Percentiles rank a stretch among this genome's conserved stretches.
phyloP scores from a whole-genome alignment of 2,329 filamentous ascomycete species.

The Aspergillus brasiliensis region DNA sequence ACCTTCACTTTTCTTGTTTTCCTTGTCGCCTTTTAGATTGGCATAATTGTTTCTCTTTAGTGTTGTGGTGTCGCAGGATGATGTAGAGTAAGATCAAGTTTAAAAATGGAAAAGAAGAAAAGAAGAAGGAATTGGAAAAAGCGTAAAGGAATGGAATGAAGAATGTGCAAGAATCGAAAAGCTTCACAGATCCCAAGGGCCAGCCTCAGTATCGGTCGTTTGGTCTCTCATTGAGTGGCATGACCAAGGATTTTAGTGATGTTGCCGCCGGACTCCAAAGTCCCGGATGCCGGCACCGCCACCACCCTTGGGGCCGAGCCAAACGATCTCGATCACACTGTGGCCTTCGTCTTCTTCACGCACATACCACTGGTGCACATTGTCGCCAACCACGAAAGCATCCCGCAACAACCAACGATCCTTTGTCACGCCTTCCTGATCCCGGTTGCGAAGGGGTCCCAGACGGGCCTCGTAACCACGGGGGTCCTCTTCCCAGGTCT shows the following conservation, averaged over 20 bases:
- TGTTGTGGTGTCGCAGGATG: slow-evolving; percentile 9
- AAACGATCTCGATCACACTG: slow-evolving; percentile 48
- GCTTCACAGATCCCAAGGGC: slow-evolving; percentile 35
- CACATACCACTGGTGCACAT: slow-evolving; percentile 47
- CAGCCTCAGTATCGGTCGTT: slow-evolving; percentile 34
- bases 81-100: background rate
- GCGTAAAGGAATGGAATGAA: slow-evolving; percentile 19
- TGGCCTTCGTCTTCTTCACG: slow-evolving; percentile 44
- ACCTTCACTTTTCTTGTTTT: slow-evolving; percentile 11
- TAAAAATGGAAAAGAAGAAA: background rate
- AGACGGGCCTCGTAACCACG: slow-evolving; percentile 43
- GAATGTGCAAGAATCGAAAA: slow-evolving; percentile 41
- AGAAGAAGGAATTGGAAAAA: slow-evolving; percentile 15
- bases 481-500: slow-evolving; percentile 49
- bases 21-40: slow-evolving; percentile 11
- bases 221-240: slow-evolving; percentile 20
- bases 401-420: slow-evolving; percentile 46
- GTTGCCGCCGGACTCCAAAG: slow-evolving; percentile 28
- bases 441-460: slow-evolving; percentile 42
- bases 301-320: slow-evolving; percentile 44
- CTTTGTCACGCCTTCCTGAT: slow-evolving; percentile 43
- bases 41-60: slow-evolving; percentile 10
- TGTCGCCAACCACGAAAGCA: slow-evolving; percentile 43
- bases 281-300: slow-evolving; percentile 39
- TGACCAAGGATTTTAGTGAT: slow-evolving; percentile 26